Conservation (phyloP, 1,284 basidiomycete species). For the Albatrellus sp. region DNA sequence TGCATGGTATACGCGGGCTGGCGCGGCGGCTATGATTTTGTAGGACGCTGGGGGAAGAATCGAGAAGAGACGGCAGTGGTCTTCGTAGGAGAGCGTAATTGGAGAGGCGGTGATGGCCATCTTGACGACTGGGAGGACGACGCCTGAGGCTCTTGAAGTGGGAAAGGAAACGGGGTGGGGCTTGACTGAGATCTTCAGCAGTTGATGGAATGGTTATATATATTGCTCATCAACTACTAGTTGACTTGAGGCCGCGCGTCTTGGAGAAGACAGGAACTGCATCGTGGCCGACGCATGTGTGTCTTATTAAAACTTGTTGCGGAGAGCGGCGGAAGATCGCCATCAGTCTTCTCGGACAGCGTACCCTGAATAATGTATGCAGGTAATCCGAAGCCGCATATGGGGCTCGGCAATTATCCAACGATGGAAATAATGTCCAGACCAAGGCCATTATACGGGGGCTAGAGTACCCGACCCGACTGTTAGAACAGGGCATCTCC, state of each 20-base stretch:
- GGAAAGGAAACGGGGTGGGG: background rate
- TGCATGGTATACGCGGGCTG: constrained; percentile 41
- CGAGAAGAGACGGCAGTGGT: constrained; percentile 15
- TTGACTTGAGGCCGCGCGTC: constrained; percentile 1
- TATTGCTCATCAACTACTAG: background rate
- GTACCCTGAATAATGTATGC: no score
- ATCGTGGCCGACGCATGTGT: constrained; percentile 2
- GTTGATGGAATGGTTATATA: background rate
- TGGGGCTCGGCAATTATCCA: background rate
- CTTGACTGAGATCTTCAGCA: background rate
- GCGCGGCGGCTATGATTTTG: constrained; percentile 17
- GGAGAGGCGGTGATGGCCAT: constrained; percentile 1
- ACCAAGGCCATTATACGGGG: background rate
- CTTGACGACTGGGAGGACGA: background rate
- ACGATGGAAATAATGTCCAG: constrained; percentile 1
- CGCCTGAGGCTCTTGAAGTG: background rate
- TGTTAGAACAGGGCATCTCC: background rate
- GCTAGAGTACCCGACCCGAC: background rate
- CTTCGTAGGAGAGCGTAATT: constrained; percentile 12
- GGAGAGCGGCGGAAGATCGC: constrained; percentile 1
- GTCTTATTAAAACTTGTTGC: background rate
- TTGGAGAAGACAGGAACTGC: constrained; percentile 2
- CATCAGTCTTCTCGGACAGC: background rate
- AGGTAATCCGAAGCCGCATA: constrained; percentile 2
- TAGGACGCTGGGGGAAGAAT: constrained; percentile 16